Evolutionary conservation across 129 eudicot species (phyloP).

Genomic region (Smallanthus sonchifolius): DNA sequence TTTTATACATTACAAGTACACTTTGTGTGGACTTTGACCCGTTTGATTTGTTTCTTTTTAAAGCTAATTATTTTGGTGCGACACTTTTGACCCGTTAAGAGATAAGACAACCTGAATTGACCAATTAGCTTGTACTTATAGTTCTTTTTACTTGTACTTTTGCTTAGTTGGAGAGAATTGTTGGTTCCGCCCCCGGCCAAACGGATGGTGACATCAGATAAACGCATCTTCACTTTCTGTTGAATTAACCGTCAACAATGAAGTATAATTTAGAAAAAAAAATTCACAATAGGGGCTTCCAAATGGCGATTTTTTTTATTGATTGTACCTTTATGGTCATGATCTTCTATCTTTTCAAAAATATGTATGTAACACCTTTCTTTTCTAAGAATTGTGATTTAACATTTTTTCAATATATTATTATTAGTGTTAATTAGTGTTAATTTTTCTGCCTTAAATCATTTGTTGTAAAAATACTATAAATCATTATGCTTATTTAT

Average conservation of each 20-base stretch:
- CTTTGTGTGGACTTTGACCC: background rate
- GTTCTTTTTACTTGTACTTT: background rate
- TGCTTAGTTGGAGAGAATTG: conserved; percentile 83
- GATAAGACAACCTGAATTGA: background rate
- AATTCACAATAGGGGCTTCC: too few relatives aligned
- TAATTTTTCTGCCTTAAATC: too few relatives aligned
- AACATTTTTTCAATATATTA: too few relatives aligned
- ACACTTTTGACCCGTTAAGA: background rate
- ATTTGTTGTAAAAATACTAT: too few relatives aligned
- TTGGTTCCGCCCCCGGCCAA: conserved; percentile 70
- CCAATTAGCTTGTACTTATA: background rate
- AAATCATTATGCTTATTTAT: too few relatives aligned
- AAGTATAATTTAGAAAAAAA: background rate
- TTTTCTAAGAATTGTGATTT: too few relatives aligned
- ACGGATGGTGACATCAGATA: conserved; percentile 72
- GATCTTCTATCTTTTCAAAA: too few relatives aligned
- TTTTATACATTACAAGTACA: background rate
- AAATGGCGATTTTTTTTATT: too few relatives aligned
- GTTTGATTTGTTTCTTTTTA: background rate
- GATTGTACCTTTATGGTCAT: too few relatives aligned
- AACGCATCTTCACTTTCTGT: conserved; percentile 62
- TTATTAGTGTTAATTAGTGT: too few relatives aligned
- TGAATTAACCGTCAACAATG: conserved; percentile 4
- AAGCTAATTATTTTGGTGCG: background rate
- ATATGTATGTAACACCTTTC: too few relatives aligned